Base-by-base conservation (phyloP, 2,329 filamentous ascomycete genomes). In the Tricladium varicosporioides region DNA sequence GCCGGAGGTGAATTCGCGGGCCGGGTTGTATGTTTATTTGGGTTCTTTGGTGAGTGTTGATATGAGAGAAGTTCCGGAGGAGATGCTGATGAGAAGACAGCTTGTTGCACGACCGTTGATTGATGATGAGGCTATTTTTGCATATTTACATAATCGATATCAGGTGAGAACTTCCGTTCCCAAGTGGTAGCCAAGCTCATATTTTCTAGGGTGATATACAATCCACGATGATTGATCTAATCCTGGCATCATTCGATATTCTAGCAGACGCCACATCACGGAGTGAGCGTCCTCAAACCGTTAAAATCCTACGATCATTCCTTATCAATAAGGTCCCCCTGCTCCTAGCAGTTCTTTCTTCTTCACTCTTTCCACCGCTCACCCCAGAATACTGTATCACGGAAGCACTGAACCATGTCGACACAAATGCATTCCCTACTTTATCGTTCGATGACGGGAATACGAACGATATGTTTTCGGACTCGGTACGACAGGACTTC, bases 241-340 rank as follows among this genome's bases (percentile, higher is more conserved):
- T 97, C 44, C 82, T 93, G 9, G 91, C 92, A 1, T 87, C 92
- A 0, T 97, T 99, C 67, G 92, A 97, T 66, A 82, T 95, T 5
- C 78, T 99, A 14, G 89, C 92, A 36, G 96, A 96, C 67, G 88
- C 89, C 5, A 89, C 93, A 61, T 90, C 94, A 64, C 84, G 89
- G 40, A 82, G 78, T 47, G 83, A 87, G 66, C 76, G 81, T 8
- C 71, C 73, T 15, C 78, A 83, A 52, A 81, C 79, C 0, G 81
- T 90, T 55, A 87, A 92, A 57, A 75, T 93, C 15, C 80, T 96
- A 51, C 87, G 91, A 36, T 95, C 92, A 0, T 99, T 94, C 69
- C 78, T 99, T 19, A 88, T 95, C 64, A 84, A 92, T 81, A 80
- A 85, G 67, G 71, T 91, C 2, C 87, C 87, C 0, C 65, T 81